Conservation (phyloP, 495 filamentous ascomycete species). For the Alectoria sarmentosa region DNA sequence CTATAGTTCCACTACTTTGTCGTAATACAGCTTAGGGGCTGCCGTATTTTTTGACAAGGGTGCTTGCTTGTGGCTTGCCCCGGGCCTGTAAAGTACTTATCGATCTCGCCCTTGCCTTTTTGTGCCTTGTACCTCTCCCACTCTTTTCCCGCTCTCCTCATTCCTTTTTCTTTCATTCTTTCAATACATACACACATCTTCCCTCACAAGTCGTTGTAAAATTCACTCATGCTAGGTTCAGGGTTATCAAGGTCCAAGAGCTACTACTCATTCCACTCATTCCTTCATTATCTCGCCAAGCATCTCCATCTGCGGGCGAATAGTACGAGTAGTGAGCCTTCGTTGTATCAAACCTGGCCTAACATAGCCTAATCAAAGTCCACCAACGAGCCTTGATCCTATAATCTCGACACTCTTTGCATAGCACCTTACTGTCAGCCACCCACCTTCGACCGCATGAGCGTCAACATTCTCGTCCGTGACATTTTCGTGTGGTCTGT, state of each 20-base stretch:
- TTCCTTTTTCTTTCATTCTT: background rate
- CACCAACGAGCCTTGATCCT: background rate
- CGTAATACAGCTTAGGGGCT: background rate
- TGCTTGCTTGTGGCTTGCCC: constrained; percentile 4
- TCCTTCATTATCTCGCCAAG: constrained; percentile 17
- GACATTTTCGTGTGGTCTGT: constrained; percentile 6
- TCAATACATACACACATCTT: background rate
- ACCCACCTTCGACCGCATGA: constrained; percentile 10
- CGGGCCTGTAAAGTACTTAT: constrained; percentile 7
- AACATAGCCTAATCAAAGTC: background rate
- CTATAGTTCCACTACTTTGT: background rate
- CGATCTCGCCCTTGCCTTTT: constrained; percentile 15
- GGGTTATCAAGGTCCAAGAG: background rate
- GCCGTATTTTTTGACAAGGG: background rate
- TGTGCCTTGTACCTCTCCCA: constrained; percentile 2
- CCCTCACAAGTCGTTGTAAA: background rate
- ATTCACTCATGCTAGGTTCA: background rate
- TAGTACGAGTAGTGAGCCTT: constrained; percentile 9
- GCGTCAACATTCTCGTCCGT: background rate
- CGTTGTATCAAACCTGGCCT: constrained; percentile 12
- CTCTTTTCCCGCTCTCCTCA: background rate
- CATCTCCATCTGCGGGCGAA: constrained; percentile 1
- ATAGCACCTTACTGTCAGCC: background rate
- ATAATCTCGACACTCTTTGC: background rate
- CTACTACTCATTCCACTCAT: constrained; percentile 6